A percentile compares a stretch with the other conserved stretches of the same genome.
Evolutionary conservation across 805 yeast genomes (phyloP).

Genomic region (Dipodascopsis tothii): DNA sequence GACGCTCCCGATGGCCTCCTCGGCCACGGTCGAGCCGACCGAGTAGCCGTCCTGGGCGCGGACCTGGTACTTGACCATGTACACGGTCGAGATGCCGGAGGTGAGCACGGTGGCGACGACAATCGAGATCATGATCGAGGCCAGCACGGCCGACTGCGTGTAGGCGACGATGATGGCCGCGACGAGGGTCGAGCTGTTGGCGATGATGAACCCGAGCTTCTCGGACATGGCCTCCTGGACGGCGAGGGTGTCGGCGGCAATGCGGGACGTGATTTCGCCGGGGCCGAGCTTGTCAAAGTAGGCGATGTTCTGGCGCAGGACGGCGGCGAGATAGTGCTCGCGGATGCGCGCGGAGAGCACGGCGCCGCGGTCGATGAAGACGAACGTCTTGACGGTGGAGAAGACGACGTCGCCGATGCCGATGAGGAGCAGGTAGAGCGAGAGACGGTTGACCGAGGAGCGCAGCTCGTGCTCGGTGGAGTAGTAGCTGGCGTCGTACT

Average conservation of each 20-base stretch:
- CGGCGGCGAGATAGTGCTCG: slow-evolving; percentile 32
- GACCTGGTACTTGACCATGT: slow-evolving; percentile 22
- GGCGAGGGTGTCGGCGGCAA: slow-evolving; percentile 35
- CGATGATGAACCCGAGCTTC: slow-evolving; percentile 35
- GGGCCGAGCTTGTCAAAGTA: slow-evolving; percentile 39
- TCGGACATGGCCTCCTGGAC: slow-evolving; percentile 40
- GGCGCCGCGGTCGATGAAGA: slow-evolving; percentile 37
- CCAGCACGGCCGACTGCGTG: slow-evolving; percentile 32
- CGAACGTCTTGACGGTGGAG: slow-evolving; percentile 30
- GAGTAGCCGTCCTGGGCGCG: slow-evolving; percentile 18
- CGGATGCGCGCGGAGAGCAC: slow-evolving; percentile 36
- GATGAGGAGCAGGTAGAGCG: slow-evolving; percentile 36
- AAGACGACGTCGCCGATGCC: slow-evolving; percentile 30
- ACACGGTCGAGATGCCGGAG: slow-evolving; percentile 31
- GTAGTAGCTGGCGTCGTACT: not conserved
- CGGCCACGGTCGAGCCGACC: slow-evolving; percentile 34
- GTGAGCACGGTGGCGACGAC: slow-evolving; percentile 30
- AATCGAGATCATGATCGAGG: slow-evolving; percentile 32
- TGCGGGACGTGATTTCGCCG: slow-evolving; percentile 40
- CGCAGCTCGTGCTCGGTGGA: not conserved
- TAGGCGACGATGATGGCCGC: slow-evolving; percentile 35
- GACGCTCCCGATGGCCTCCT: slow-evolving; percentile 36
- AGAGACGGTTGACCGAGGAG: slow-evolving; percentile 4
- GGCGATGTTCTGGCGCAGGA: slow-evolving; percentile 37
- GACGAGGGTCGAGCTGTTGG: slow-evolving; percentile 35